Percentiles rank a stretch among this genome's conserved stretches.
phyloP scores from a whole-genome alignment of 2,329 filamentous ascomycete genomes.

The Phaeomoniella chlamydospora region DNA sequence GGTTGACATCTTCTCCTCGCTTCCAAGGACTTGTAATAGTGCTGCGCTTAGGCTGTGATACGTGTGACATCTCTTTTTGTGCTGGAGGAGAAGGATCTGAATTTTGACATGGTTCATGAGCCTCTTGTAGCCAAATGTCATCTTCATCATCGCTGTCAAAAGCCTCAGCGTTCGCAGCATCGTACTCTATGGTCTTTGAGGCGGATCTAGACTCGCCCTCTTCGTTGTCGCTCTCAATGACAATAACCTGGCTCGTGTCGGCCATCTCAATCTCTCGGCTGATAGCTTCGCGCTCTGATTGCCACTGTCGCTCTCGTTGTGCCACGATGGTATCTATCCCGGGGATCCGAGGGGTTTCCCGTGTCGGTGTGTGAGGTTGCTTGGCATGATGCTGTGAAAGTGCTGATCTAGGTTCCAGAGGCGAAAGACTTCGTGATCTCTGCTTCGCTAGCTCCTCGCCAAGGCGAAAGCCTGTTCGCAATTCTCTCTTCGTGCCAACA shows the following conservation, averaged over 20 bases:
- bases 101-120: slow-evolving; percentile 19
- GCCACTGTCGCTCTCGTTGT: slow-evolving; percentile 25
- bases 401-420: not conserved
- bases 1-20: slow-evolving; percentile 12
- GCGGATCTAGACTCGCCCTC: slow-evolving; percentile 5
- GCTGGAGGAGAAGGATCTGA: slow-evolving; percentile 12
- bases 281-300: slow-evolving; percentile 27
- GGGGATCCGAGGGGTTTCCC: not conserved
- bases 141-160: slow-evolving; percentile 16
- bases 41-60: slow-evolving; percentile 10
- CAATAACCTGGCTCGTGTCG: slow-evolving; percentile 26
- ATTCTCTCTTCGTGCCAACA: slow-evolving; percentile 20
- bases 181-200: not conserved
- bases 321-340: slow-evolving; percentile 5
- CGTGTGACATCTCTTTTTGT: slow-evolving; percentile 9
- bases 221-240: slow-evolving; percentile 25
- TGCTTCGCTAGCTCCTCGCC: slow-evolving; percentile 26
- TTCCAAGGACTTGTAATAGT: slow-evolving; percentile 19
- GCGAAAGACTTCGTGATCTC: not conserved
- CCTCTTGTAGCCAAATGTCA: slow-evolving; percentile 34
- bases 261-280: slow-evolving; percentile 27
- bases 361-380: not conserved
- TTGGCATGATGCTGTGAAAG: not conserved
- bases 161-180: not conserved
- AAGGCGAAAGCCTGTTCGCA: slow-evolving; percentile 25